These are phyloP conservation scores for Cladosporium phlei DNA, from an alignment of 2,329 filamentous ascomycete genomes.

Conservation along the genomic window DNA sequence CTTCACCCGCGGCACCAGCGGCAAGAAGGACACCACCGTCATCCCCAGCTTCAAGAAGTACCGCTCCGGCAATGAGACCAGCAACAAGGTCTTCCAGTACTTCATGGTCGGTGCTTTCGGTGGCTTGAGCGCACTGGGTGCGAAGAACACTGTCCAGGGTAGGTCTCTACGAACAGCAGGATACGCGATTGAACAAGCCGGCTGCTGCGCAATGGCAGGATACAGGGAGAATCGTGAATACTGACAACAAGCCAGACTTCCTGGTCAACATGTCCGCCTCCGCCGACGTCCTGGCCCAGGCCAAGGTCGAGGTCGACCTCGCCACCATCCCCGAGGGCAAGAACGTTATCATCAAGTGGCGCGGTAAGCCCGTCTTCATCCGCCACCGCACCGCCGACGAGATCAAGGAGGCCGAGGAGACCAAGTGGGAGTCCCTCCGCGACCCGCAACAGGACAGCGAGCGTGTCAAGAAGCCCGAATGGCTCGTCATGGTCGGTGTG, in stretches of 20 bases:
- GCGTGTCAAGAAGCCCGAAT: constrained; percentile 96
- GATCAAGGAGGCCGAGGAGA: constrained; percentile 90
- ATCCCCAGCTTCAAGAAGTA: constrained; percentile 91
- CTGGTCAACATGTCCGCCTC: constrained; percentile 99
- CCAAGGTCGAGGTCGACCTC: constrained; percentile 98
- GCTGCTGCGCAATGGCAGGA: not conserved
- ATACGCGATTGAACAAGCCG: not conserved
- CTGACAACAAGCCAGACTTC: constrained; percentile 66
- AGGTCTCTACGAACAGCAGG: constrained; percentile 38
- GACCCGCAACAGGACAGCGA: constrained; percentile 88
- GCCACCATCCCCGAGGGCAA: constrained; percentile 93
- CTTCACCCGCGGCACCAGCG: constrained; percentile 45
- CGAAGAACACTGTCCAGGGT: constrained; percentile 98
- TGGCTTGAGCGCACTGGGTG: constrained; percentile 83
- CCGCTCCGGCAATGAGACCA: constrained; percentile 63
- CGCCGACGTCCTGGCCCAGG: constrained; percentile 96
- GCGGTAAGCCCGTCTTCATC: constrained; percentile 99
- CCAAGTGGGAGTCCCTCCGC: constrained; percentile 76
- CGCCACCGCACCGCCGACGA: constrained; percentile 91
- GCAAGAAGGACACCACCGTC: constrained; percentile 53
- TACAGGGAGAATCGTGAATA: not conserved
- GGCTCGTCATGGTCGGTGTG: constrained; percentile 98
- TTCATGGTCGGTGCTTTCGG: constrained; percentile 98
- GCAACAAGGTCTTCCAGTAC: constrained; percentile 89
- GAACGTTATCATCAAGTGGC: constrained; percentile 99